Percentiles rank a stretch among this genome's conserved stretches.
Conservation (phyloP, 768 basidiomycete genomes). For the Tephrocybe sp. region DNA sequence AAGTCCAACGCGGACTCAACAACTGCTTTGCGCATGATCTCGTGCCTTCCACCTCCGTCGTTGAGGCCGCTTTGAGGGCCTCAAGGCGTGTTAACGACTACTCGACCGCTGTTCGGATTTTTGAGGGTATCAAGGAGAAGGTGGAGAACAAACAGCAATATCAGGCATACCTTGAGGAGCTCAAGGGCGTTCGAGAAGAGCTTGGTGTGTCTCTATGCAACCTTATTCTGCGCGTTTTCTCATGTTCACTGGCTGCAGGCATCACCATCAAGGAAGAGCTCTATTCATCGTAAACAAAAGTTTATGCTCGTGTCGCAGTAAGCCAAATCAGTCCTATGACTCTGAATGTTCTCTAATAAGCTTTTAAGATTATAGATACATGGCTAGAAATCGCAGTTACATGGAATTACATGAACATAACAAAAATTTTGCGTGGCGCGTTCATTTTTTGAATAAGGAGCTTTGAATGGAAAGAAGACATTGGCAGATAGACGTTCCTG, state of each 20-base stretch:
- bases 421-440: too few species aligned
- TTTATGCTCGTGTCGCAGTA: conserved; percentile 12
- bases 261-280: conserved; percentile 43
- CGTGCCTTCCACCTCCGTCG: conserved; percentile 78
- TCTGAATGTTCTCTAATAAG: neutral
- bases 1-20: conserved; percentile 98
- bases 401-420: conserved; percentile 9
- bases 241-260: conserved; percentile 24
- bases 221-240: neutral
- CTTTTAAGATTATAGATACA: conserved; percentile 15
- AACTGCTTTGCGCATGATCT: conserved; percentile 99
- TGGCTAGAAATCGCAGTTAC: conserved; percentile 13
- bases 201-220: conserved; percentile 58
- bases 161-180: conserved; percentile 87
- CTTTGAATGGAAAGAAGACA: too few species aligned
- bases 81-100: conserved; percentile 94
- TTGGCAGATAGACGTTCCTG: too few species aligned
- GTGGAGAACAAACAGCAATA: conserved; percentile 98
- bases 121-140: conserved; percentile 96
- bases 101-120: conserved; percentile 92
- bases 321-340: neutral
- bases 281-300: conserved; percentile 34
- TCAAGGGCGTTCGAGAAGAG: conserved; percentile 86
- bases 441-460: too few species aligned
- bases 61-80: conserved; percentile 86